These are phyloP conservation scores for Magnusiomyces clavatus DNA, from an alignment of 1,139 yeast genomes.

Conservation along the genomic window DNA sequence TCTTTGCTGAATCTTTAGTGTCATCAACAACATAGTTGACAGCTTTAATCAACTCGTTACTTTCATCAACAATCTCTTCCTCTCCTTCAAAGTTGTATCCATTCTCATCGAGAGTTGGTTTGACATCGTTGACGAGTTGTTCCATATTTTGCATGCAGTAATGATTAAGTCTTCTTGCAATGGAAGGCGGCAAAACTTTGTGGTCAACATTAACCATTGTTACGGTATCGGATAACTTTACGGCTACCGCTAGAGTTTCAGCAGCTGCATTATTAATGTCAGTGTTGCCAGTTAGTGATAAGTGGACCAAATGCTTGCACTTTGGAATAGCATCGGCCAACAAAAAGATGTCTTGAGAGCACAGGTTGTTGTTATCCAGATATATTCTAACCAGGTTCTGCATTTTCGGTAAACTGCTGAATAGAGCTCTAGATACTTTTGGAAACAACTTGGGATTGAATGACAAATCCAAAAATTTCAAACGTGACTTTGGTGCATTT, in stretches of 20 bases:
- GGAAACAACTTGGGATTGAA: constrained; percentile 71
- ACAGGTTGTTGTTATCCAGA: constrained; percentile 63
- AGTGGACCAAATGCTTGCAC: constrained; percentile 63
- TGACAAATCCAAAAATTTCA: constrained; percentile 72
- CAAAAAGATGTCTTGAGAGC: constrained; percentile 55
- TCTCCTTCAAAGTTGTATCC: constrained; percentile 33
- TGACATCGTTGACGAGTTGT: constrained; percentile 21
- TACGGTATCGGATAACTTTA: constrained; percentile 54
- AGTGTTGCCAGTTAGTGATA: constrained; percentile 62
- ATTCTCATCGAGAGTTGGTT: constrained; percentile 24
- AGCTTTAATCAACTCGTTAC: constrained; percentile 26
- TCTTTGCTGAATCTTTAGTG: constrained; percentile 18
- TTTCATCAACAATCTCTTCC: constrained; percentile 24
- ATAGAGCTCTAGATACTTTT: constrained; percentile 51
- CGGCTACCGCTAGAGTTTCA: constrained; percentile 64
- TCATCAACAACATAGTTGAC: constrained; percentile 24
- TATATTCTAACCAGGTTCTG: constrained; percentile 64
- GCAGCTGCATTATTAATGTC: constrained; percentile 50
- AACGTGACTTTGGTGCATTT: constrained; percentile 43
- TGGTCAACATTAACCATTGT: constrained; percentile 69
- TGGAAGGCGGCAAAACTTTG: constrained; percentile 56
- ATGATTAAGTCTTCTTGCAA: constrained; percentile 71
- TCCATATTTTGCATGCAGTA: constrained; percentile 83
- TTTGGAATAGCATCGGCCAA: constrained; percentile 64
- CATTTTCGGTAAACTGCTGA: constrained; percentile 57